Evolutionary conservation across 805 yeast species (phyloP).

Genomic region (Groenewaldozyma tartarivorans): DNA sequence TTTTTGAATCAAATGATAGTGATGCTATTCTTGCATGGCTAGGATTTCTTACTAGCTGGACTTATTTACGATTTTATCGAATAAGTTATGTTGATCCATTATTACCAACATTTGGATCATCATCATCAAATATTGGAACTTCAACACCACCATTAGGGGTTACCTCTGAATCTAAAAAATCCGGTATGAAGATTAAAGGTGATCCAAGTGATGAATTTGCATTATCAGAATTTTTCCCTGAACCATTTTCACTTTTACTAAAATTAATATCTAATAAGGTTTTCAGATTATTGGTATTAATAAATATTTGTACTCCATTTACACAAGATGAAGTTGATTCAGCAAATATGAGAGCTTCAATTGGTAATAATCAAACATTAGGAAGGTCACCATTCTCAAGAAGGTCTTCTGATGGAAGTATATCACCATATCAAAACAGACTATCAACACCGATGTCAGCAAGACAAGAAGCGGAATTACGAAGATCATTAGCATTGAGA

Average conservation of each 20-base stretch:
- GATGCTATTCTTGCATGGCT: conserved; percentile 22
- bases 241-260: conserved; percentile 40
- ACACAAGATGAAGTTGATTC: conserved; percentile 61
- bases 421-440: too few species aligned
- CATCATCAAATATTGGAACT: conserved; percentile 6
- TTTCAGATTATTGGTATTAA: conserved; percentile 31
- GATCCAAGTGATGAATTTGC: conserved; percentile 89
- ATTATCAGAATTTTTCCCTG: conserved; percentile 78
- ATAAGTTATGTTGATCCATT: conserved; percentile 43
- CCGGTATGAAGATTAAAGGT: conserved; percentile 41
- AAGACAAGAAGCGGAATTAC: conserved; percentile 28
- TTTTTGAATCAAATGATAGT: conserved; percentile 19
- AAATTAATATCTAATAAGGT: conserved; percentile 39
- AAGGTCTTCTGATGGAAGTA: too few species aligned
- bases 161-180: conserved; percentile 4
- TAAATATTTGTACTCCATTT: conserved; percentile 52
- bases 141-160: not conserved
- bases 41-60: conserved; percentile 61
- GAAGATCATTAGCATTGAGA: conserved; percentile 26
- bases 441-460: conserved; percentile 9
- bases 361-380: too few species aligned
- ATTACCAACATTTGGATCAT: conserved; percentile 33
- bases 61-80: conserved; percentile 71
- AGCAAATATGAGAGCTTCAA: conserved; percentile 45
- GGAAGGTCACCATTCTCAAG: too few species aligned